phyloP scores from a whole-genome alignment of 129 eudicot species.

The Erigeron canadensis region DNA sequence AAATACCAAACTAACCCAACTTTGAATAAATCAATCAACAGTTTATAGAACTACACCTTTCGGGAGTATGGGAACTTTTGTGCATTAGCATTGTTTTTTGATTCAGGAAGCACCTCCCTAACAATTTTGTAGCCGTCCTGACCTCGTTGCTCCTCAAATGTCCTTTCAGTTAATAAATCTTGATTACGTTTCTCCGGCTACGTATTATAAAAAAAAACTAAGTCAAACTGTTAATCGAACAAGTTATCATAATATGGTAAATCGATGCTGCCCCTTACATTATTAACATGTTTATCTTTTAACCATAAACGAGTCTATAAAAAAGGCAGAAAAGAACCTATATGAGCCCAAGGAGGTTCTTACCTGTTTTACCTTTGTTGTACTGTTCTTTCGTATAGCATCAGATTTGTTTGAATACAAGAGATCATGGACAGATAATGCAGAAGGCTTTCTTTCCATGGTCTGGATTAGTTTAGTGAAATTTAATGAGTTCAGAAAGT shows the following conservation, averaged over 20 bases:
- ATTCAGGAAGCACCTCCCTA: conserved; percentile 54
- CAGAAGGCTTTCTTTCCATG: conserved; percentile 47
- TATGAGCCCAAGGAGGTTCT: conserved; percentile 10
- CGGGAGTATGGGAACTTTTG: conserved; percentile 52
- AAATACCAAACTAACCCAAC: not conserved
- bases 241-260: not conserved
- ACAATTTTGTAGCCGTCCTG: conserved; percentile 57
- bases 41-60: conserved; percentile 48
- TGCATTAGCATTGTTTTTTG: conserved; percentile 38
- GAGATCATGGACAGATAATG: conserved; percentile 32
- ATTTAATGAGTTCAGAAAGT: conserved; percentile 18
- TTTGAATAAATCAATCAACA: not conserved
- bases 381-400: conserved; percentile 45
- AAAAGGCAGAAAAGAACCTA: not conserved
- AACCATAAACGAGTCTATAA: conserved; percentile 10
- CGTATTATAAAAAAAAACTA: conserved; percentile 4
- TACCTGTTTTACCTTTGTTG: conserved; percentile 66
- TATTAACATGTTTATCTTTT: not conserved
- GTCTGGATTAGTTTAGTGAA: conserved; percentile 40
- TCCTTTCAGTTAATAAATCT: conserved; percentile 53
- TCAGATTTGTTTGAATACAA: conserved; percentile 43
- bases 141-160: conserved; percentile 56
- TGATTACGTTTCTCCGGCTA: conserved; percentile 71
- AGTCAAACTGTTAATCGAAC: not conserved
- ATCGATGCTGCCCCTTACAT: not conserved